Percentiles rank a stretch among this genome's conserved stretches.
phyloP scores from a whole-genome alignment of 2,329 filamentous ascomycete species.

The Colletotrichum noveboracense region DNA sequence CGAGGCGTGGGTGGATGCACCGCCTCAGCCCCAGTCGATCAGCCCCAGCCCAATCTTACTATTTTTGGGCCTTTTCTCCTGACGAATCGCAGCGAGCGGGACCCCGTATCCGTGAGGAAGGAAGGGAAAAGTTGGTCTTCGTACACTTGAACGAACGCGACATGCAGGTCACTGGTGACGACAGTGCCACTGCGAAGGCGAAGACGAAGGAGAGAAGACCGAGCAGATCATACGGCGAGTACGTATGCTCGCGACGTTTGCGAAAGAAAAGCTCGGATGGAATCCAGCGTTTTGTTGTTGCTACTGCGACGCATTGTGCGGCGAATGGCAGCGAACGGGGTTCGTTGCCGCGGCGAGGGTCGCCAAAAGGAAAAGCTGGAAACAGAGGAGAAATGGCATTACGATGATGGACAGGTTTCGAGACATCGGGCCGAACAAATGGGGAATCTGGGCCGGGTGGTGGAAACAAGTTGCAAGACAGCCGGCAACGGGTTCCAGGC shows the following conservation, averaged over 20 bases:
- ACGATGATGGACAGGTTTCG: neutral
- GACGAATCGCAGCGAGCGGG: neutral
- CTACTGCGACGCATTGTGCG: neutral
- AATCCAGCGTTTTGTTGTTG: neutral
- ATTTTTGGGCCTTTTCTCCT: slow-evolving; percentile 19
- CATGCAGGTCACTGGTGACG: neutral
- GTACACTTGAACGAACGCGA: neutral
- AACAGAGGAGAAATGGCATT: neutral
- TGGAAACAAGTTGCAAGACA: neutral
- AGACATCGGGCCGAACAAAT: slow-evolving; percentile 10
- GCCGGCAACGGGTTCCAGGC: neutral
- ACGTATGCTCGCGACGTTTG: neutral
- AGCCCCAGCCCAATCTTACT: slow-evolving; percentile 23
- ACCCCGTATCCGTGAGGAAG: slow-evolving; percentile 1
- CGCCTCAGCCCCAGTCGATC: slow-evolving; percentile 23
- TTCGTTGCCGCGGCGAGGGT: neutral
- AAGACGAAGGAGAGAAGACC: neutral
- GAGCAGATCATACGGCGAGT: neutral
- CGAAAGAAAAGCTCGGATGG: neutral
- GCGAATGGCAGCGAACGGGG: neutral
- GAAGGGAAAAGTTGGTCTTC: neutral
- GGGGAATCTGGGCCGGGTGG: slow-evolving; percentile 1
- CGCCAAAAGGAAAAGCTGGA: neutral
- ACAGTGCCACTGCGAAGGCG: neutral
- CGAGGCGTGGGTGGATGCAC: slow-evolving; percentile 9